Base-by-base conservation (phyloP, 2,329 filamentous ascomycete species). In the Aspergillus fumigatiaffinis region DNA sequence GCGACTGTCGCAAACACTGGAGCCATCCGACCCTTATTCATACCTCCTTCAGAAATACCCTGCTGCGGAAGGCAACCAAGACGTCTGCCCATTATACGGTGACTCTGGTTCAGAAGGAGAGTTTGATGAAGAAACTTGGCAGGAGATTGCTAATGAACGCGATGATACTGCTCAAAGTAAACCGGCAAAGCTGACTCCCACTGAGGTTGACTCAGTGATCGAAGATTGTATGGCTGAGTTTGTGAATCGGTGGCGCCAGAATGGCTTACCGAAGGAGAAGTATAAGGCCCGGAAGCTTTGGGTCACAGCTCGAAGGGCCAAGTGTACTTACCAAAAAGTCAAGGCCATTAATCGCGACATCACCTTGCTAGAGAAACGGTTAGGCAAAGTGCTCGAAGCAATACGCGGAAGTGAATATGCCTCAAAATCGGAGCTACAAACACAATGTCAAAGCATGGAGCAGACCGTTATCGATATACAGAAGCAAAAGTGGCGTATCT, bases 281-380 rank as follows among this genome's bases (percentile, higher is more conserved):
- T 70, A 69, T 4, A 85, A 80, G 56, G 88, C 88, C 0, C 81
- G 84, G 66, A 72, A 68, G 3, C 63, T 88, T 2, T 95, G 90
- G 91, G 68, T 71, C 25, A 72, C 79, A 42, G 84, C 84, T 29
- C 83, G 79, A 52, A 72, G 46, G 73, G 74, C 61, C 35, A 71
- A 60, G 65, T 71, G 69, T 62, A 74, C 75, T 32, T 71, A 73
- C 12, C 55, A 60, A 1, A 74, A 81, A 26, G 80, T 87, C 20
- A 68, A 75, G 1, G 62, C 66, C 7, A 77, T 82, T n/a, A 73
- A 76, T 9, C 66, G 65, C 5, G 67, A 76, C 4, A 77, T 84
- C 9, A 68, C 74, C 3, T 64, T 69, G 3, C 75, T 83, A 20
- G 73, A 80, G 12, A 58, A 65, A 2, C 84, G 87, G 9, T 77